Conservation (phyloP, 1,139 yeast genomes). For the Waltiozyma solani region DNA sequence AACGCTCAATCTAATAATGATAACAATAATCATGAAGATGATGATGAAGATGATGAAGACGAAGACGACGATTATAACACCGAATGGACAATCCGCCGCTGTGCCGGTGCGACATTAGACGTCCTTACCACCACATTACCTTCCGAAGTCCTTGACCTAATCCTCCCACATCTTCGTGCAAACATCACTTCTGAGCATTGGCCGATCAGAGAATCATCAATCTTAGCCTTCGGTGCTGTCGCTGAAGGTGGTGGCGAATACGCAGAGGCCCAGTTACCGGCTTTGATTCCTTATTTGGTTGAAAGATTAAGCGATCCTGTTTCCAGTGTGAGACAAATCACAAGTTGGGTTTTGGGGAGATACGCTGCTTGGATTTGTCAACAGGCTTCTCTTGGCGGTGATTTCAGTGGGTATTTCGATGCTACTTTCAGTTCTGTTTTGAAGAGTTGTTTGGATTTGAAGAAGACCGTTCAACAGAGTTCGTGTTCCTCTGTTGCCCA, state of each 20-base stretch:
- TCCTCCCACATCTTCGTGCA: constrained; percentile 69
- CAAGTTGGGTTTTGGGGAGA: constrained; percentile 93
- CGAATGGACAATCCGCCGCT: constrained; percentile 88
- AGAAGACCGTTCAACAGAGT: constrained; percentile 90
- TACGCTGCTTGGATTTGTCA: constrained; percentile 74
- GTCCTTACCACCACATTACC: constrained; percentile 64
- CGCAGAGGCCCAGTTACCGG: constrained; percentile 65
- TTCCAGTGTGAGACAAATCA: constrained; percentile 82
- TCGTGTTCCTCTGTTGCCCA: constrained; percentile 84
- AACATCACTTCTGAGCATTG: constrained; percentile 63
- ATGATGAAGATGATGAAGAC: constrained; percentile 42
- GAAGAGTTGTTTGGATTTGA: constrained; percentile 64
- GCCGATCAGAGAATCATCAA: constrained; percentile 90
- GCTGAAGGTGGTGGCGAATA: constrained; percentile 78
- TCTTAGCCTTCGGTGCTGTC: constrained; percentile 90
- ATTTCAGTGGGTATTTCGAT: constrained; percentile 55
- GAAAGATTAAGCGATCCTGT: constrained; percentile 68
- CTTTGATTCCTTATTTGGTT: constrained; percentile 75
- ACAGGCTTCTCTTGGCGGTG: constrained; percentile 48
- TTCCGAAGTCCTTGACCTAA: constrained; percentile 49
- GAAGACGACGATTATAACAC: constrained; percentile 53
- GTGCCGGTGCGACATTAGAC: constrained; percentile 90
- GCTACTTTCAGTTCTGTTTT: constrained; percentile 76
- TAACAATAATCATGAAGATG: constrained; percentile 49
- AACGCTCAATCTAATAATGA: constrained; percentile 24